Base-by-base conservation (phyloP, 176 grass and related monocot species). In the Microstegium vimineum region DNA sequence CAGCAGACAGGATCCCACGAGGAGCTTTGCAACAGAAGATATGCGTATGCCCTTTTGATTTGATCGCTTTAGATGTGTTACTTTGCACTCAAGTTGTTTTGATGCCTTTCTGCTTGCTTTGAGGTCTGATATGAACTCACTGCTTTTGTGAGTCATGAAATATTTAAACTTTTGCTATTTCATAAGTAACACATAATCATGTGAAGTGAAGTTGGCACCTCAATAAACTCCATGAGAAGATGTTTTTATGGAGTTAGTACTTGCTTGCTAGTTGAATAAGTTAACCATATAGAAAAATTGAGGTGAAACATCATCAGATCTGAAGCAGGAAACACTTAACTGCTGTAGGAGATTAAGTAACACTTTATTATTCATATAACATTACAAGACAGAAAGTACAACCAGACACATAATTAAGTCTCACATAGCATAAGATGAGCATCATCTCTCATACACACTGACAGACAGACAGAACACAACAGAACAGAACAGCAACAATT, bases 61-160 rank as follows among this genome's bases (percentile, higher is more conserved):
- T 72, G 34, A 45, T 45, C 22, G 40, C 51, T 82, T 78, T 35
- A 38, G 64, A 59, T 71, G 66, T 73, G 45, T 73, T 73, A 23
- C 41, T 82, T 57, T 78, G 62, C 77, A 89, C 72, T 82, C 88
- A 67, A 82, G 66, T 36, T 82, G 42, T 60, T 70, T 74, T 43
- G 69, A 81, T 77, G 66, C 37, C 66, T 82, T 66, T 45, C 82
- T 46, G 5, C 71, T 77, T 52, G 73, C 64, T 25, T 75, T 70
- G 15, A 14, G 49, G 43, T 18, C 31, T 81, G 69, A 60, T 75
- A 43, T 40, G 37, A 68, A 40, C 11, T 41, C 43, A 13, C 30
- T 17, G 27, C 15, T 62, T 77, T 69, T 65, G 0, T 64, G 5
- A 41, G 9, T 51, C 23, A 6, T 35, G 51, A 18, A 22, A 41